Percentiles rank a stretch among this genome's conserved stretches.
phyloP scores from a whole-genome alignment of 192 early-diverging fungal species.

The Gigaspora rosea region DNA sequence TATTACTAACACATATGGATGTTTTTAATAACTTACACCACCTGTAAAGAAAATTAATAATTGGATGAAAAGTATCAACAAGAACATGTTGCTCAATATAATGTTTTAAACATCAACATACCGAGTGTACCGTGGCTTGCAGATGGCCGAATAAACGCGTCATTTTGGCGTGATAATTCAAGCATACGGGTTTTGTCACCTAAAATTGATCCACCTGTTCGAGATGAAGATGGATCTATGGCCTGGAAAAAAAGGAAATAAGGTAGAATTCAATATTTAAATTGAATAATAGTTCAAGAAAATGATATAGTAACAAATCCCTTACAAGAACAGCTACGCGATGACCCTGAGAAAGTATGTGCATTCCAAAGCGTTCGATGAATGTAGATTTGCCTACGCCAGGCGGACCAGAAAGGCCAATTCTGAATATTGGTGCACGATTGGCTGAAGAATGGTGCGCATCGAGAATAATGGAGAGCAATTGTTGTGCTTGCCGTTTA shows the following conservation, averaged over 20 bases:
- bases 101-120: slow-evolving; percentile 33
- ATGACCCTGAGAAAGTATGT: slow-evolving; percentile 65
- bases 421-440: slow-evolving; percentile 60
- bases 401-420: slow-evolving; percentile 77
- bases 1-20: no score
- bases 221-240: slow-evolving; percentile 78
- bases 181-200: slow-evolving; percentile 89
- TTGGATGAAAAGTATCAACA: neutral
- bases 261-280: neutral
- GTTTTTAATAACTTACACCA: slow-evolving; percentile 36
- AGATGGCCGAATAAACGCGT: slow-evolving; percentile 79
- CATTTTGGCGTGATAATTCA: slow-evolving; percentile 58
- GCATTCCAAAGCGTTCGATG: slow-evolving; percentile 82
- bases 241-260: slow-evolving; percentile 49
- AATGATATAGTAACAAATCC: neutral
- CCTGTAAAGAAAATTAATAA: slow-evolving; percentile 32
- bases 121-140: slow-evolving; percentile 75
- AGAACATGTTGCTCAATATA: neutral
- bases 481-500: slow-evolving; percentile 56
- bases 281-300: neutral
- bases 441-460: slow-evolving; percentile 32
- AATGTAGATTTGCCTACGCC: slow-evolving; percentile 89
- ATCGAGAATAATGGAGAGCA: slow-evolving; percentile 61
- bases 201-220: slow-evolving; percentile 81
- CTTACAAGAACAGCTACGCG: slow-evolving; percentile 72